These are phyloP conservation scores for Cordyceps militaris DNA, from an alignment of 2,329 filamentous ascomycete genomes.

Conservation along the genomic window DNA sequence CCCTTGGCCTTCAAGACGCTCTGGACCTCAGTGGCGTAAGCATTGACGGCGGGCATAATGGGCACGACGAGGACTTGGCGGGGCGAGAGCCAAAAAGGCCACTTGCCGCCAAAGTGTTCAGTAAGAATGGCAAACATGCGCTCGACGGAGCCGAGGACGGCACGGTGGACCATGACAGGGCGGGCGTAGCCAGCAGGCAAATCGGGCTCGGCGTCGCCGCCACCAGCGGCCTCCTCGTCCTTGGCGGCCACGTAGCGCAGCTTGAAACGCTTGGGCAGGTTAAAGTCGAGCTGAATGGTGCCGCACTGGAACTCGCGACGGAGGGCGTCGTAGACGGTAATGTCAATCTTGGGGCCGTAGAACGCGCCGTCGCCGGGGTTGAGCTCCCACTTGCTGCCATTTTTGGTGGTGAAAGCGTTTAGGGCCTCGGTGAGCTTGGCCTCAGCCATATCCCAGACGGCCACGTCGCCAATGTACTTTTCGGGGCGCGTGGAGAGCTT, in stretches of 20 bases:
- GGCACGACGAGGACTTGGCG: constrained; percentile 57
- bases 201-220: constrained; percentile 39
- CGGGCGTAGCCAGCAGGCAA: constrained; percentile 65
- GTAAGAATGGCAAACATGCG: constrained; percentile 66
- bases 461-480: constrained; percentile 78
- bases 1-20: constrained; percentile 57
- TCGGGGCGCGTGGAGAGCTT: constrained; percentile 88
- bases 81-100: constrained; percentile 86
- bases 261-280: constrained; percentile 47
- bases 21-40: constrained; percentile 71
- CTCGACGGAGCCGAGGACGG: constrained; percentile 66
- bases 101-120: constrained; percentile 81
- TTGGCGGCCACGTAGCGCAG: constrained; percentile 45
- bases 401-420: constrained; percentile 59
- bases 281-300: constrained; percentile 93
- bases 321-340: constrained; percentile 84
- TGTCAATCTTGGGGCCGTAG: constrained; percentile 98
- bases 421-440: constrained; percentile 71
- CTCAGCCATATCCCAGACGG: constrained; percentile 87
- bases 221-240: constrained; percentile 32
- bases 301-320: constrained; percentile 55
- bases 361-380: constrained; percentile 96
- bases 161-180: constrained; percentile 82
- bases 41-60: constrained; percentile 70
- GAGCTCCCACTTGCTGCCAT: constrained; percentile 70